Base-by-base conservation (phyloP, 2,329 filamentous ascomycete genomes). In the Emergomyces africanus region DNA sequence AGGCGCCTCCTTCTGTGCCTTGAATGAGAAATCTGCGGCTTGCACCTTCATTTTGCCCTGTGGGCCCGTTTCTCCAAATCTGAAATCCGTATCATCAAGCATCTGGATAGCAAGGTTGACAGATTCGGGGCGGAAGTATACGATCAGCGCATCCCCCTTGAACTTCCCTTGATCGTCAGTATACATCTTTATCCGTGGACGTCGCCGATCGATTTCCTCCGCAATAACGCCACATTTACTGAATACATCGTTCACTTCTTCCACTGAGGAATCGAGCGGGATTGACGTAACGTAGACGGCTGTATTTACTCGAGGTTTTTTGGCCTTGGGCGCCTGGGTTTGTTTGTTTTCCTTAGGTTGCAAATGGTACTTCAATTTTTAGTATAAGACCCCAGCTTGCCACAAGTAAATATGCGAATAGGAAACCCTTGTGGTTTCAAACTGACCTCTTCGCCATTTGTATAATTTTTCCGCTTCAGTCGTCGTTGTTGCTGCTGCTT, bases 71-170 rank as follows among this genome's bases (percentile, higher is more conserved):
- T 79, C 65, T 66, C 86, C 72, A 61, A 88, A 79, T 60, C 92
- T 82, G 67, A 97, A 94, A 65, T 90, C 84, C 4, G 81, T 75
- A 58, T 78, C 74, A 50, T 78, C 77, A 18, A 84, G 75, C 66
- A 79, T 77, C 57, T 81, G 78, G 14, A 83, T 73, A 1, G 79
- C 74, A 57, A 78, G 86, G 48, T 87, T 78, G 60, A 99, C 92
- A n/a, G 89, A 95, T 69, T 95, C 90, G 0, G 90, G 88, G 66
- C 94, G 89, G 81, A 96, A 96, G 75, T 95, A 99, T 41, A 97
- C 89, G 58, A 99, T 79, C 37, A 99, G 80, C 2, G 89, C 91
- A 70, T 97, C 91, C 61, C 94, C 94, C 70, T 96, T 97, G 79
- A 96, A 95, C 18, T 84, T 82, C 23, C 90, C 94, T 1, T 85